Conservation (phyloP, 2,329 filamentous ascomycete species). For the Calonectria montana region DNA sequence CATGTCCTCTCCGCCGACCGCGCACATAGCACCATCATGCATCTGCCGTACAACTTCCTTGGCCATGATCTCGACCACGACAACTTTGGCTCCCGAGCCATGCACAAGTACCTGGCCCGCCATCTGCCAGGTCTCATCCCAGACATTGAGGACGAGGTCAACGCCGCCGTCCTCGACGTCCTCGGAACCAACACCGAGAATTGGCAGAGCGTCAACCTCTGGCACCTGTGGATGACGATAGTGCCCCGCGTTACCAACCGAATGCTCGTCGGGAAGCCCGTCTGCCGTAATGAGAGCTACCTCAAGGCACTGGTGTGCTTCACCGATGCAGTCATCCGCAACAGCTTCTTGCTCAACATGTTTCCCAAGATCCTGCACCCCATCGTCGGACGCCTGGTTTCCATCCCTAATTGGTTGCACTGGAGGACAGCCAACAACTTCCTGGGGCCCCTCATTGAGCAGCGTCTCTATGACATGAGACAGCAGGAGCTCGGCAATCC, state of each 20-base stretch:
- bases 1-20: slow-evolving; percentile 52
- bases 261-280: slow-evolving; percentile 52
- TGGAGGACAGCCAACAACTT: slow-evolving; percentile 56
- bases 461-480: slow-evolving; percentile 60
- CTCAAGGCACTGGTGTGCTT: slow-evolving; percentile 61
- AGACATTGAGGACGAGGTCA: slow-evolving; percentile 54
- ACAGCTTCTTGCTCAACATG: slow-evolving; percentile 57
- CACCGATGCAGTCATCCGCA: slow-evolving; percentile 60
- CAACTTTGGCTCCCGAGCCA: slow-evolving; percentile 53
- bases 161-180: slow-evolving; percentile 48
- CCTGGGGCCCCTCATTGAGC: slow-evolving; percentile 59
- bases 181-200: slow-evolving; percentile 49
- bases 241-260: slow-evolving; percentile 57
- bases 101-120: slow-evolving; percentile 58
- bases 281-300: slow-evolving; percentile 57
- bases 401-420: slow-evolving; percentile 59
- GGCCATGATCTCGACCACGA: slow-evolving; percentile 48
- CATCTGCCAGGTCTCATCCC: slow-evolving; percentile 53
- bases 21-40: slow-evolving; percentile 54
- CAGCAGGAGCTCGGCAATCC: slow-evolving; percentile 54
- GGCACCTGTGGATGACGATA: slow-evolving; percentile 56
- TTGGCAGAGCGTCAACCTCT: slow-evolving; percentile 56
- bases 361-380: slow-evolving; percentile 61
- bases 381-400: slow-evolving; percentile 57
- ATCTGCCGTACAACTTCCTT: slow-evolving; percentile 57